Evolutionary conservation across 2,329 filamentous ascomycete species (phyloP), one percentile per base, ranked within the genome.

Genomic region (Aspergillus persii): DNA sequence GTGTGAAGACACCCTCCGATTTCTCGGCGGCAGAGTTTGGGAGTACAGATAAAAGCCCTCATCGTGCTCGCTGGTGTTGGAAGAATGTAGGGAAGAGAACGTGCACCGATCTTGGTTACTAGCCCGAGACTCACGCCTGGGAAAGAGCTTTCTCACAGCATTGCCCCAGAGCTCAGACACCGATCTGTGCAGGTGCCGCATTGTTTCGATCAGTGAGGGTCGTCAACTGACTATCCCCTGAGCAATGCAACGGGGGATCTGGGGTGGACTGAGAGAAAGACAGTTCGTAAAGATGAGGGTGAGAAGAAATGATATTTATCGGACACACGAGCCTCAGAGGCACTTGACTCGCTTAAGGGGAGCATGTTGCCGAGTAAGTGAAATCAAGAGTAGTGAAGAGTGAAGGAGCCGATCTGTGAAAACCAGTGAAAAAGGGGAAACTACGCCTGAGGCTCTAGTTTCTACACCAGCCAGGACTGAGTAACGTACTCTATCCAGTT

Each of bases 31-130:
- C 66, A 46, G 8, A 65, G 26, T 31, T 61, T 65, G 61, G 7
- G 66, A 68, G 57, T 71, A 71, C 33, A 59, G 64, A 50, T 63
- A 68, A 39, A 69, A 67, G 7, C 65, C 66, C 36, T 69, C 62
- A 1, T 50, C 59, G 29, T 64, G 51, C n/a, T 66, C 66, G 5
- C 56, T 59, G 18, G 55, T 54, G 6, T 57, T 48, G 44, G 60
- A 54, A 8, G 60, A 50, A 3, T 56, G 57, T 53, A 55, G 46
- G 23, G 39, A 50, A 23, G 47, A 27, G 41, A 56, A 33, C 44
- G 31, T 33, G 47, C 50, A 29, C 55, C 51, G 53, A 50, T 48
- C 31, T 30, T 57, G 27, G 9, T 50, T 44, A 54, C 39, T 50
- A 33, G 48, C 39, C 15, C 33, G 44, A 26, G 62, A 63, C 11